phyloP scores from a whole-genome alignment of 306 rosid species.

The Erythrophleum fordii region DNA sequence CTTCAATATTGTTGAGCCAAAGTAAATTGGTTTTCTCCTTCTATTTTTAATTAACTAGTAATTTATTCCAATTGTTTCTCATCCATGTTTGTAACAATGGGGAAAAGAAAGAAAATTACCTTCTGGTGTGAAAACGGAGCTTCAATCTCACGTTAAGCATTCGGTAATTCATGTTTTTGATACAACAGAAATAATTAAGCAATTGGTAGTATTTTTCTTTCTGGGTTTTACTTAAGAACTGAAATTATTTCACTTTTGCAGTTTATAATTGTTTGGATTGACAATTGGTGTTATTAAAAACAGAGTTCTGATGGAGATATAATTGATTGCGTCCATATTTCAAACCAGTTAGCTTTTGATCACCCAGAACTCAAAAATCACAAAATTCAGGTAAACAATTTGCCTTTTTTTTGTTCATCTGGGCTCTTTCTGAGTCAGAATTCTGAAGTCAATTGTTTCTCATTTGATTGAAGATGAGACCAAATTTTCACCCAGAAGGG shows the following conservation, averaged over 20 bases:
- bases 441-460: neutral
- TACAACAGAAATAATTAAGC: no score
- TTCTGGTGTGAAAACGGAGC: no score
- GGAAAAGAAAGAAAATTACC: no score
- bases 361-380: slow-evolving; percentile 60
- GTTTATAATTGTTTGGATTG: neutral
- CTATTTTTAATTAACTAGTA: neutral
- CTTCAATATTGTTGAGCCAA: no score
- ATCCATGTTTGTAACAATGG: no score
- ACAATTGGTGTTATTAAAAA: neutral
- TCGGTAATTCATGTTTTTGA: no score
- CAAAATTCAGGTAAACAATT: slow-evolving; percentile 52
- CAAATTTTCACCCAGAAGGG: slow-evolving; percentile 52
- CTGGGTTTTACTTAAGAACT: slow-evolving; percentile 19
- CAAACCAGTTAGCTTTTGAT: slow-evolving; percentile 63
- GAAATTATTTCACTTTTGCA: neutral
- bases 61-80: neutral
- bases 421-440: neutral
- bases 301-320: slow-evolving; percentile 73
- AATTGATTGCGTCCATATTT: slow-evolving; percentile 57
- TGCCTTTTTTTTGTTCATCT: neutral
- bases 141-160: no score
- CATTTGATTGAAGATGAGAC: slow-evolving; percentile 39
- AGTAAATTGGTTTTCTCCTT: neutral
- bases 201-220: slow-evolving; percentile 6